Percentiles rank a stretch among this genome's conserved stretches.
Evolutionary conservation across 768 basidiomycete species (phyloP).

Genomic region (Sarcomyxa edulis): DNA sequence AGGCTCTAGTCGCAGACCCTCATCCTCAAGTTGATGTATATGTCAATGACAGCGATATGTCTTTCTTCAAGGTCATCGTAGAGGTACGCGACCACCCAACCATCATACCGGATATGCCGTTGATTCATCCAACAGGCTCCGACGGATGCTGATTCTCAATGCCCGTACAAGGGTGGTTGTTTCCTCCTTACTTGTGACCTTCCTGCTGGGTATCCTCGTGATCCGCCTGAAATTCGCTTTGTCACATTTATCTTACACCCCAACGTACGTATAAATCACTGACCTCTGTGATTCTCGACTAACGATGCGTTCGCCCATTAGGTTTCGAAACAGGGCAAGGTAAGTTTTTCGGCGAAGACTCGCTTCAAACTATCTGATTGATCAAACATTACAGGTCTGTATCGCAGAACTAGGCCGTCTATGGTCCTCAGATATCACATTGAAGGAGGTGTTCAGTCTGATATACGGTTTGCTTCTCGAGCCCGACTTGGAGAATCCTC

Average conservation of each 20-base stretch:
- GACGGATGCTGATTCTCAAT: conserved; percentile 13
- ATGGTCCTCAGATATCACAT: conserved; percentile 23
- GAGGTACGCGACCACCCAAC: conserved; percentile 14
- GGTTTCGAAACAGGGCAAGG: conserved; percentile 28
- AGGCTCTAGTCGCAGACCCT: conserved; percentile 15
- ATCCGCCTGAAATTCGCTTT: conserved; percentile 22
- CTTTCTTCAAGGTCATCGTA: conserved; percentile 22
- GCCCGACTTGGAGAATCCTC: conserved; percentile 23
- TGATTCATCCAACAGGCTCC: conserved; percentile 14
- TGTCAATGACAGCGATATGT: conserved; percentile 19
- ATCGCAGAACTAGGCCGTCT: conserved; percentile 23
- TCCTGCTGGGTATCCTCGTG: conserved; percentile 19
- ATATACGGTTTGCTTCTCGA: conserved; percentile 19
- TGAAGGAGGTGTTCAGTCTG: conserved; percentile 19
- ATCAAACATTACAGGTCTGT: conserved; percentile 13
- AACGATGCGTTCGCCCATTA: conserved; percentile 2
- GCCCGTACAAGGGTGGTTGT: conserved; percentile 20
- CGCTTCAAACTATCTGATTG: conserved; percentile 2
- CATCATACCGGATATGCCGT: no score
- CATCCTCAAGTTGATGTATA: conserved; percentile 22
- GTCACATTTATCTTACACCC: conserved; percentile 24
- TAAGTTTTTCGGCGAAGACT: neutral
- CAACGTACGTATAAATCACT: conserved; percentile 21
- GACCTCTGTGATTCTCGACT: neutral
- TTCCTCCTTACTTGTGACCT: conserved; percentile 21